Conservation (phyloP, 2,329 filamentous ascomycete species). For the Elsinoe fawcettii region DNA sequence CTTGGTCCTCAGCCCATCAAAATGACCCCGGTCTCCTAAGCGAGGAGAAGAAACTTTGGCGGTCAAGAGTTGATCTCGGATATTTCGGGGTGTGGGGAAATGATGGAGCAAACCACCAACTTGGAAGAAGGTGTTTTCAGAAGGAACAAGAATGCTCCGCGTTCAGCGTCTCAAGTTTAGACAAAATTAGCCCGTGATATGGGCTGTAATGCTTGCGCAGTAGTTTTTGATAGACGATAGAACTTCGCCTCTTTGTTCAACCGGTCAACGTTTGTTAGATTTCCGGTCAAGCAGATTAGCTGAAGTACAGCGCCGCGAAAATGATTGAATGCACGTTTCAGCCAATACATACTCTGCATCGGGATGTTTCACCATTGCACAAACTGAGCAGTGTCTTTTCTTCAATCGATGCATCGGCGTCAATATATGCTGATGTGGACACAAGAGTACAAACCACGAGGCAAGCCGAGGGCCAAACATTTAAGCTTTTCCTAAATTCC, state of each 20-base stretch:
- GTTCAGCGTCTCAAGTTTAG: slow-evolving; percentile 5
- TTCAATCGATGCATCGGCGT: not conserved
- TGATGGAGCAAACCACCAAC: not conserved
- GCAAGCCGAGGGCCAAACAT: not conserved
- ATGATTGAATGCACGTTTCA: slow-evolving; percentile 1
- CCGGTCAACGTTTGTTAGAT: not conserved
- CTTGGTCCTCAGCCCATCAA: slow-evolving; percentile 55
- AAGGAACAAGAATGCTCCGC: not conserved
- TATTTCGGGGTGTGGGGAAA: not conserved
- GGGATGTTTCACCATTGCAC: not conserved
- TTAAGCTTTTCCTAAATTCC: not conserved
- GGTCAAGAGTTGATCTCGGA: not conserved
- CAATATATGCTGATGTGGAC: not conserved
- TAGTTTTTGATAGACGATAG: slow-evolving; percentile 4
- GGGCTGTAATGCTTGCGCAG: slow-evolving; percentile 6
- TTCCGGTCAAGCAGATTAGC: not conserved
- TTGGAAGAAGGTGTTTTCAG: not conserved
- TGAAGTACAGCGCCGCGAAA: not conserved
- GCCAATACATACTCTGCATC: not conserved
- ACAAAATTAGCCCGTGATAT: not conserved
- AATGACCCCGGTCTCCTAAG: slow-evolving; percentile 18
- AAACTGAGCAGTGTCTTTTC: not conserved
- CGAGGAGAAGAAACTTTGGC: slow-evolving; percentile 13
- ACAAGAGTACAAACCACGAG: not conserved
- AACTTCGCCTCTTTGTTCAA: not conserved